Percentiles rank a stretch among this genome's conserved stretches.
These are phyloP conservation scores for Fraxinus velutina DNA, from an alignment of 305 asterid species.

Conservation along the genomic window DNA sequence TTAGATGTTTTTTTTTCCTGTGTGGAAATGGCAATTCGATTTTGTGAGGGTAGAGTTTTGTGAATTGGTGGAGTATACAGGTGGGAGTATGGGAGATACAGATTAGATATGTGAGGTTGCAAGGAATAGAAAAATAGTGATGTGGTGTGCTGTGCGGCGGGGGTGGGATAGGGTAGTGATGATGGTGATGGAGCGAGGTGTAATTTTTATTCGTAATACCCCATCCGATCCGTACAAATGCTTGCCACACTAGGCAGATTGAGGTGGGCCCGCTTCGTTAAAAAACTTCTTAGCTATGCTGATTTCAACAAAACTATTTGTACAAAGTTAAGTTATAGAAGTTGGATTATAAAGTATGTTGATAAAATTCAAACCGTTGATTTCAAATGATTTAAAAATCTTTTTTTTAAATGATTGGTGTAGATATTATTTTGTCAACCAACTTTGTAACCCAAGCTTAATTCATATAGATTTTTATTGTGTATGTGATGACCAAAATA, in stretches of 20 bases:
- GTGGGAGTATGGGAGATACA: neutral
- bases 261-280: neutral
- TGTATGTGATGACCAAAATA: neutral
- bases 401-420: too few species aligned
- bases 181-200: neutral
- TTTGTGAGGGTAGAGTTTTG: neutral
- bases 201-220: neutral
- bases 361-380: too few species aligned
- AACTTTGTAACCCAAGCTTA: too few species aligned
- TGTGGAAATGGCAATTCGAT: neutral
- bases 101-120: constrained; percentile 59
- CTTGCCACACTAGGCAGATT: neutral
- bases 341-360: too few species aligned
- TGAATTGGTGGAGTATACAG: neutral
- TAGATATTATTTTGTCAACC: too few species aligned
- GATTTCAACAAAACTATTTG: too few species aligned
- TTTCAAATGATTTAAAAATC: too few species aligned
- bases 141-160: neutral
- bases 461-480: neutral
- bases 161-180: neutral
- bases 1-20: neutral
- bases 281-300: neutral
- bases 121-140: neutral
- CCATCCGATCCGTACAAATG: neutral
- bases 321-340: too few species aligned